Evolutionary conservation across 208 protist genomes (phyloP).

Genomic region (Trypanosoma mega): DNA sequence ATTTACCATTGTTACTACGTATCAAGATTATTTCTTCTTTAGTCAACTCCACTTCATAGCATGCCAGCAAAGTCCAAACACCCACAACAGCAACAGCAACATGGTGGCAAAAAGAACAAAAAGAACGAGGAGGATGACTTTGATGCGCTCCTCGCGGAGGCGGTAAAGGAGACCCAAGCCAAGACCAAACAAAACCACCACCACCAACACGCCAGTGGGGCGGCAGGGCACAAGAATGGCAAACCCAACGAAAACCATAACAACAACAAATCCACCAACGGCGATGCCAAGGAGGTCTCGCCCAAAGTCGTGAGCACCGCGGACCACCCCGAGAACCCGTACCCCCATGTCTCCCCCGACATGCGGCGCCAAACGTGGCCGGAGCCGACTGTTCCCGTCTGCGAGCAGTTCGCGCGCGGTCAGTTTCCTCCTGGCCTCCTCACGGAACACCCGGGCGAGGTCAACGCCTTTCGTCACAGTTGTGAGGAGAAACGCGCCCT

Average conservation of each 20-base stretch:
- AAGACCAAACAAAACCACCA: constrained; percentile 24
- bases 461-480: constrained; percentile 90
- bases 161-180: constrained; percentile 56
- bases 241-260: not conserved
- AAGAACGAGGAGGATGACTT: constrained; percentile 68
- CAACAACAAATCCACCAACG: constrained; percentile 32
- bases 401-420: constrained; percentile 69
- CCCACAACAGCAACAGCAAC: constrained; percentile 30
- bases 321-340: constrained; percentile 83
- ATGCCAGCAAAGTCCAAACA: constrained; percentile 57
- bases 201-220: constrained; percentile 13
- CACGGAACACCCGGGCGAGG: constrained; percentile 86
- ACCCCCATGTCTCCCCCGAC: constrained; percentile 40
- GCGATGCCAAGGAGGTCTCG: constrained; percentile 36
- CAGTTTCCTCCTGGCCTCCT: constrained; percentile 86
- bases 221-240: not conserved
- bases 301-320: constrained; percentile 44
- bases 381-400: constrained; percentile 92
- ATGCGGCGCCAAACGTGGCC: constrained; percentile 89
- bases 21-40: no score
- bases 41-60: no score
- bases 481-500: constrained; percentile 91
- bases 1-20: no score
- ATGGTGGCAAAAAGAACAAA: constrained; percentile 32
- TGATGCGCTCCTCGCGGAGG: constrained; percentile 66